These are phyloP conservation scores for Pseudocercospora crystallina DNA, from an alignment of 2,329 filamentous ascomycete species.

Conservation along the genomic window DNA sequence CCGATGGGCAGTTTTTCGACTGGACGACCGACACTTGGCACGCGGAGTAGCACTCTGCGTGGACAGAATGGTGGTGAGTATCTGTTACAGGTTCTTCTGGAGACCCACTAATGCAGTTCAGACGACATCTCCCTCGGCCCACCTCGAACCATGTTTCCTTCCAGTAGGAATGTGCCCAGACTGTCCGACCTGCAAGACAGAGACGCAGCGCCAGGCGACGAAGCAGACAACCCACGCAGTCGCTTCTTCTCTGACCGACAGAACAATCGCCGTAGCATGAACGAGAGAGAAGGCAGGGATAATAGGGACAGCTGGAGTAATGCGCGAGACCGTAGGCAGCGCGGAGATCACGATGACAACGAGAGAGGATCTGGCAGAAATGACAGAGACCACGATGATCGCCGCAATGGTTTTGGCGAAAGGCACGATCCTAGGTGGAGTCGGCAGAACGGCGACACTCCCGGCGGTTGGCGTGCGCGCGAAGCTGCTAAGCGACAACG, in stretches of 20 bases:
- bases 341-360: conserved; percentile 36
- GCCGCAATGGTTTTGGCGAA: conserved; percentile 65
- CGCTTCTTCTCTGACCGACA: conserved; percentile 47
- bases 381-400: conserved; percentile 48
- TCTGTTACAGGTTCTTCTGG: neutral
- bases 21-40: conserved; percentile 31
- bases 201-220: conserved; percentile 41
- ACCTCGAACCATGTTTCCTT: conserved; percentile 79
- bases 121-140: conserved; percentile 87
- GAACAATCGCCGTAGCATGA: conserved; percentile 40
- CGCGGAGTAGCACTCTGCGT: conserved; percentile 21
- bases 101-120: conserved; percentile 47
- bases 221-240: conserved; percentile 36
- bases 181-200: conserved; percentile 32
- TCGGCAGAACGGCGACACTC: conserved; percentile 41
- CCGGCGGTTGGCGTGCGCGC: conserved; percentile 60
- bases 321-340: conserved; percentile 63
- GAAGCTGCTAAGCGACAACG: conserved; percentile 35
- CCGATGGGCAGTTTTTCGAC: conserved; percentile 41
- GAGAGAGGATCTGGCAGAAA: conserved; percentile 55
- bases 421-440: conserved; percentile 69
- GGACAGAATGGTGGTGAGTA: conserved; percentile 30
- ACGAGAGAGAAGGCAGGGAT: conserved; percentile 40
- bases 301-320: conserved; percentile 73
- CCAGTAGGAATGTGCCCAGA: conserved; percentile 60